A percentile compares a stretch with the other conserved stretches of the same genome.
Conservation (phyloP, 164 flowering plant species). For the Liriodendron chinense region DNA sequence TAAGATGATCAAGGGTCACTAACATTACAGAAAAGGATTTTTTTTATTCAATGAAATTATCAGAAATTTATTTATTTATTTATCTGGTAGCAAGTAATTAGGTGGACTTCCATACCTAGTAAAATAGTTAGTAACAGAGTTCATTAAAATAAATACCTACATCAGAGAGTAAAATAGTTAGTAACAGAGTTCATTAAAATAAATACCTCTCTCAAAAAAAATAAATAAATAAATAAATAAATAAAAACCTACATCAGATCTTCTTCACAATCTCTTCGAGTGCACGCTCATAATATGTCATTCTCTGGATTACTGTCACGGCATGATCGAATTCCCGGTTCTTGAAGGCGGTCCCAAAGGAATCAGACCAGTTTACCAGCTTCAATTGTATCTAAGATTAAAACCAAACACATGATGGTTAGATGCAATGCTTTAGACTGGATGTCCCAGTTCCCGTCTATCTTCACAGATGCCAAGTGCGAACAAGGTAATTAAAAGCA, state of each 20-base stretch:
- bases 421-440: background rate
- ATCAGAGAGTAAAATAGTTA: constrained; percentile 6
- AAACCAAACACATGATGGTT: background rate
- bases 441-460: background rate
- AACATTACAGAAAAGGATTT: background rate
- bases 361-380: constrained; percentile 45
- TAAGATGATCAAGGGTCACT: background rate
- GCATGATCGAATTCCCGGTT: constrained; percentile 59
- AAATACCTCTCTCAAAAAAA: no score
- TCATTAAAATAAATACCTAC: constrained; percentile 12
- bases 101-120: no score
- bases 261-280: constrained; percentile 74
- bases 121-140: background rate
- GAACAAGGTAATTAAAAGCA: background rate
- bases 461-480: background rate
- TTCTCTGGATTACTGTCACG: constrained; percentile 51
- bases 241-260: no score
- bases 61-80: background rate
- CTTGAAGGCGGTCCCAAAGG: constrained; percentile 55
- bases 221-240: no score
- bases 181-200: background rate
- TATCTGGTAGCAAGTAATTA: background rate
- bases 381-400: constrained; percentile 52
- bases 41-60: background rate
- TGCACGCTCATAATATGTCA: constrained; percentile 80